These are phyloP conservation scores for Inonotus hispidus DNA, from an alignment of 1,284 basidiomycete genomes.

Conservation along the genomic window DNA sequence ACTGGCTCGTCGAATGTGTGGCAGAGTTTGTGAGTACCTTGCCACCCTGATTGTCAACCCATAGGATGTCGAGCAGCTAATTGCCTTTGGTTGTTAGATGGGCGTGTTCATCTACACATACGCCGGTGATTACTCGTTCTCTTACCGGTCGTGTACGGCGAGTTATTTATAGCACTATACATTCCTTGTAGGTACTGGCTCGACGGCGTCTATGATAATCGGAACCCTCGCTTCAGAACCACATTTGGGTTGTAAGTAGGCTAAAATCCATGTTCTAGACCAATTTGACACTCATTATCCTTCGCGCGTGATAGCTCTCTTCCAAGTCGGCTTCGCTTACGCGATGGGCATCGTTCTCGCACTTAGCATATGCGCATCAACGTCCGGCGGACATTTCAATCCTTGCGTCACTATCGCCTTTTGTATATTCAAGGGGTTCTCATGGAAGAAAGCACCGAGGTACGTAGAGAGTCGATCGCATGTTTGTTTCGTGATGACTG, in stretches of 20 bases:
- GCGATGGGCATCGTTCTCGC: slow-evolving; percentile 59
- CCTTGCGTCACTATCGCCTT: slow-evolving; percentile 54
- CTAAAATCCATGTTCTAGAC: background rate
- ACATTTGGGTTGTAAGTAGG: slow-evolving; percentile 47
- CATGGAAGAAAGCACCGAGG: slow-evolving; percentile 47
- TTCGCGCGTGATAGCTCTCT: too few relatives aligned
- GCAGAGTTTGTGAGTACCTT: slow-evolving; percentile 48
- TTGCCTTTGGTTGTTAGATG: slow-evolving; percentile 20
- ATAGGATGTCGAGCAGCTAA: background rate
- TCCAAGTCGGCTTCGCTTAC: slow-evolving; percentile 61
- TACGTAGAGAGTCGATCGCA: too few relatives aligned
- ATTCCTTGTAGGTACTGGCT: slow-evolving; percentile 44
- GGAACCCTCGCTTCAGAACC: slow-evolving; percentile 40
- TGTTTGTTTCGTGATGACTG: background rate
- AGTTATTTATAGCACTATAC: slow-evolving; percentile 4
- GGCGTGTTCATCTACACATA: slow-evolving; percentile 52
- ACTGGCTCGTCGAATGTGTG: slow-evolving; percentile 51
- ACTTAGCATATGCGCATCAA: slow-evolving; percentile 42
- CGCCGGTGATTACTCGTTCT: slow-evolving; percentile 34
- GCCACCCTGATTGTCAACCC: background rate
- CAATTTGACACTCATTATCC: background rate
- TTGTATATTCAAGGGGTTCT: slow-evolving; percentile 50
- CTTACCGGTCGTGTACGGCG: background rate
- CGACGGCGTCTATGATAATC: slow-evolving; percentile 49
- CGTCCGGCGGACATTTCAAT: slow-evolving; percentile 63